A percentile compares a stretch with the other conserved stretches of the same genome.
Conservation (phyloP, 371 early-diverging fungal genomes). For the Funneliformis caledonium region DNA sequence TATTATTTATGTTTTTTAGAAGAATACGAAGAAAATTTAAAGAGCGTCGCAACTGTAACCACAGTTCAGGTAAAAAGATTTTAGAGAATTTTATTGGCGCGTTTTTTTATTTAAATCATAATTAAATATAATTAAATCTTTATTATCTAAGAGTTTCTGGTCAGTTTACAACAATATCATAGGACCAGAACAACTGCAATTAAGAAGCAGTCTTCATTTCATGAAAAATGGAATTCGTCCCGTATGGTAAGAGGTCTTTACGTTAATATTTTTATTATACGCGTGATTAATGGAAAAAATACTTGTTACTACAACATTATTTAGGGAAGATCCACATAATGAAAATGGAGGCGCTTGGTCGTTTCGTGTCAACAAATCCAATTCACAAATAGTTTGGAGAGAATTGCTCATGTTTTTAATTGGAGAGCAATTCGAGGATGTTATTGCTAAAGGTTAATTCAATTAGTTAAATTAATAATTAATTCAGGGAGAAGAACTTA, state of each 20-base stretch:
- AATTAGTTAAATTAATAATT: neutral
- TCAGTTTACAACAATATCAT: constrained; percentile 41
- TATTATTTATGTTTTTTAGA: neutral
- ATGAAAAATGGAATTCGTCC: constrained; percentile 42
- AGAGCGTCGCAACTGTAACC: constrained; percentile 59
- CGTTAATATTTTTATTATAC: neutral
- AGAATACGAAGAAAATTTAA: constrained; percentile 65
- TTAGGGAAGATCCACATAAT: constrained; percentile 81
- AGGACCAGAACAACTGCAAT: constrained; percentile 42
- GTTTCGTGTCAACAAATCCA: constrained; percentile 63
- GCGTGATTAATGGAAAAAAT: neutral
- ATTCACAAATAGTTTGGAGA: constrained; percentile 59
- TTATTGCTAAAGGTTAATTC: constrained; percentile 51
- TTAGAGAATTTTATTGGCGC: neutral
- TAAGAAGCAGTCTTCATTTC: constrained; percentile 39
- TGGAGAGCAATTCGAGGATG: constrained; percentile 63
- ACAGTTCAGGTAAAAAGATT: constrained; percentile 60
- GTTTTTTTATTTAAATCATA: neutral
- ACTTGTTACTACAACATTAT: constrained; percentile 55
- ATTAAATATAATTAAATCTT: neutral
- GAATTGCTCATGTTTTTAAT: constrained; percentile 64
- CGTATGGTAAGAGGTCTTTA: constrained; percentile 38
- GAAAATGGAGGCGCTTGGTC: constrained; percentile 78
- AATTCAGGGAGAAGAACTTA: neutral
- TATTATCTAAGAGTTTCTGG: constrained; percentile 42